Conservation (phyloP, 768 basidiomycete species). For the Boletus huronensis region DNA sequence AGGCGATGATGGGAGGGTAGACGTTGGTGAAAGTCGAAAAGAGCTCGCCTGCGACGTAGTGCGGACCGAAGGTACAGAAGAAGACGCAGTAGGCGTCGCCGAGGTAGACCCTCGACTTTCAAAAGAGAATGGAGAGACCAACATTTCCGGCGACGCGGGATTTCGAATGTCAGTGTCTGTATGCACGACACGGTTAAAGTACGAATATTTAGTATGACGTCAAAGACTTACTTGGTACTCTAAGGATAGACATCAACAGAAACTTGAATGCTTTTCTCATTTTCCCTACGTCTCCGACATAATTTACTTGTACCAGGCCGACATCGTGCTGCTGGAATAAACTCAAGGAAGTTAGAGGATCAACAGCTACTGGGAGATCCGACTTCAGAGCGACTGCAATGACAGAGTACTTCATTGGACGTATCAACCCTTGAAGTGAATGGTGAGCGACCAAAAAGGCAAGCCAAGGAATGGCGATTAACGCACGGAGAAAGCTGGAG, state of each 20-base stretch:
- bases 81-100: constrained; percentile 50
- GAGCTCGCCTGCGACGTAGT: constrained; percentile 31
- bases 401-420: constrained; percentile 53
- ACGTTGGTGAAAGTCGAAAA: constrained; percentile 30
- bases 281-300: constrained; percentile 55
- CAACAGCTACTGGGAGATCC: constrained; percentile 59
- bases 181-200: constrained; percentile 19
- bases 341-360: constrained; percentile 49
- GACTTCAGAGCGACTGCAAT: constrained; percentile 88
- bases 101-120: constrained; percentile 48
- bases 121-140: constrained; percentile 51
- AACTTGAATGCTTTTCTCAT: constrained; percentile 74
- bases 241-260: constrained; percentile 63
- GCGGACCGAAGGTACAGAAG: constrained; percentile 35
- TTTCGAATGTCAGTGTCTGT: constrained; percentile 52
- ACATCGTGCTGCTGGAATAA: constrained; percentile 63
- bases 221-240: constrained; percentile 37
- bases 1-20: constrained; percentile 36
- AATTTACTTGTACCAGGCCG: constrained; percentile 75
- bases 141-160: constrained; percentile 65
- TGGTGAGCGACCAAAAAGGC: constrained; percentile 9
- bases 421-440: constrained; percentile 49
- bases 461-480: background rate
- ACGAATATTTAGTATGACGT: background rate
- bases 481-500: constrained; percentile 68